Evolutionary conservation across 1,284 basidiomycete genomes (phyloP).

Genomic region (Ustilago shanxiensis): DNA sequence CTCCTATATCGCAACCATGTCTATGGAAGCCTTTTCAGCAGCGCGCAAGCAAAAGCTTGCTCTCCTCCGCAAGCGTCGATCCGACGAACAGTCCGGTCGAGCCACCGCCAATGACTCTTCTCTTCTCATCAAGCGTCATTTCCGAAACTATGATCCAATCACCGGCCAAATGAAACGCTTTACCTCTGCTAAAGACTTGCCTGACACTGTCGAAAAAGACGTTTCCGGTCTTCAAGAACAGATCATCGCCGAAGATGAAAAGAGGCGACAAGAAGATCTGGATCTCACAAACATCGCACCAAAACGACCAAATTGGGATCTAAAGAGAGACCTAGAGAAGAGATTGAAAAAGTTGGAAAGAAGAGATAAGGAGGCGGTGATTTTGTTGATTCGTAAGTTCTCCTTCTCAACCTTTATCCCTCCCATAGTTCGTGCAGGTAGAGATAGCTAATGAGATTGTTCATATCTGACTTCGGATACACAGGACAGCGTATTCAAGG

Average conservation of each 20-base stretch:
- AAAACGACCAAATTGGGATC: constrained; percentile 95
- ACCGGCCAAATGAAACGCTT: constrained; percentile 66
- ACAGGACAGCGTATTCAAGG: constrained; percentile 43
- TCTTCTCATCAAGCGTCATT: constrained; percentile 60
- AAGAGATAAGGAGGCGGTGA: constrained; percentile 89
- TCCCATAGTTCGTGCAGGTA: background rate
- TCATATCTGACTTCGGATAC: background rate
- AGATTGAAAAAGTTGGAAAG: constrained; percentile 88
- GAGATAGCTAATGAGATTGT: background rate
- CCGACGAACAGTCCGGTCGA: constrained; percentile 62
- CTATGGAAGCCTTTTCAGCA: constrained; percentile 81
- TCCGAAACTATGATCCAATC: constrained; percentile 69
- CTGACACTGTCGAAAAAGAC: constrained; percentile 88
- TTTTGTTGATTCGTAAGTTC: constrained; percentile 85
- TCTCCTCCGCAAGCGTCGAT: constrained; percentile 83
- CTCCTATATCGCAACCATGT: constrained; percentile 17
- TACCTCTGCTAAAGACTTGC: constrained; percentile 75
- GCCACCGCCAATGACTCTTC: background rate
- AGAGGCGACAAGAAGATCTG: constrained; percentile 84
- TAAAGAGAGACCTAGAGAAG: constrained; percentile 93
- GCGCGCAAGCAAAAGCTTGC: constrained; percentile 86
- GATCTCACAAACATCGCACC: constrained; percentile 97
- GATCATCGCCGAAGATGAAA: constrained; percentile 87
- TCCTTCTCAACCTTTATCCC: constrained; percentile 31
- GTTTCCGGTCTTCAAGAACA: constrained; percentile 85